phyloP scores from a whole-genome alignment of 2,329 filamentous ascomycete species.

The Teratosphaeria pseudoeucalypti region DNA sequence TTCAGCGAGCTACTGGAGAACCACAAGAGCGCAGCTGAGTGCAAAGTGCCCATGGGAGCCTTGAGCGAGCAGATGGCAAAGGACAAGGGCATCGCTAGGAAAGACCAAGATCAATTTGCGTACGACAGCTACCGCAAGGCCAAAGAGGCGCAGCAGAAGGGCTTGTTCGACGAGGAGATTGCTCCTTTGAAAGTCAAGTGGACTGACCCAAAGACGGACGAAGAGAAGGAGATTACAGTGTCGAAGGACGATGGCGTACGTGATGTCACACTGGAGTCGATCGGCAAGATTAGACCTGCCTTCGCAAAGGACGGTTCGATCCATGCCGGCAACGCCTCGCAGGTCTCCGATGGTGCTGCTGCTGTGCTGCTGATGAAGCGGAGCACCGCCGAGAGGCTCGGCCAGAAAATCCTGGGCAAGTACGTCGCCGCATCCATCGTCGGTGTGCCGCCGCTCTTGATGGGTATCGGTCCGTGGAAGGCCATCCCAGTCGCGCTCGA shows the following conservation, averaged over 20 bases:
- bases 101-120: conserved; percentile 81
- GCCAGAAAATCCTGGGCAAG: conserved; percentile 84
- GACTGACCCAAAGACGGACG: conserved; percentile 81
- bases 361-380: conserved; percentile 95
- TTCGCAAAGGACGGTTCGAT: conserved; percentile 89
- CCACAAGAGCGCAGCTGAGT: conserved; percentile 77
- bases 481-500: conserved; percentile 86
- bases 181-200: conserved; percentile 74
- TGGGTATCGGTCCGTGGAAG: conserved; percentile 93
- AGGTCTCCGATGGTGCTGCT: conserved; percentile 91
- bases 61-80: conserved; percentile 92
- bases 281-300: conserved; percentile 82
- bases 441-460: conserved; percentile 83
- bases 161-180: conserved; percentile 92
- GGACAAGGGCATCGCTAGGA: conserved; percentile 62
- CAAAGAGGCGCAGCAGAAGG: conserved; percentile 67
- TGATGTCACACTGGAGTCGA: conserved; percentile 71
- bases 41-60: conserved; percentile 94
- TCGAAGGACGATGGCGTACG: conserved; percentile 79
- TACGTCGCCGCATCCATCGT: conserved; percentile 77
- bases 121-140: conserved; percentile 91
- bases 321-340: conserved; percentile 90
- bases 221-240: conserved; percentile 75
- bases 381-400: conserved; percentile 75
- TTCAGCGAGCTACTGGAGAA: conserved; percentile 83